Conservation (phyloP, 2,329 filamentous ascomycete species). For the Paecilomyces dactylethromorphus region DNA sequence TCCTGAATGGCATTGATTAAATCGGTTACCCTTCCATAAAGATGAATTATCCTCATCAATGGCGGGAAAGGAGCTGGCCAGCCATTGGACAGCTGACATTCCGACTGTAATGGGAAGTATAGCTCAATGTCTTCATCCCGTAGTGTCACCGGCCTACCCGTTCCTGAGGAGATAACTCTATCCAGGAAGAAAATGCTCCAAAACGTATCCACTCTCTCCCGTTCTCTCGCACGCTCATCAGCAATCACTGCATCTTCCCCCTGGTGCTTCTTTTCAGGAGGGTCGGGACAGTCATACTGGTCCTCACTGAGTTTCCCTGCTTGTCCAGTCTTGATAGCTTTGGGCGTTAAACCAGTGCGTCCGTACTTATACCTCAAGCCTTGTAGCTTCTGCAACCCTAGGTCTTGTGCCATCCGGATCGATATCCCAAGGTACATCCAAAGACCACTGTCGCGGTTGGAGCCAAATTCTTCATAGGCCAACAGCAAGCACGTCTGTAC, state of each 20-base stretch:
- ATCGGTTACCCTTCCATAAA: conserved; percentile 80
- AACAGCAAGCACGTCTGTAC: conserved; percentile 78
- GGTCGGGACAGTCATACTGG: conserved; percentile 37
- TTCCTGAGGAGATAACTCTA: conserved; percentile 79
- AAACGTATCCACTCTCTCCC: conserved; percentile 79
- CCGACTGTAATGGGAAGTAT: conserved; percentile 55
- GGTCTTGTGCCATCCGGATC: conserved; percentile 73
- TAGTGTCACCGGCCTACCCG: conserved; percentile 74
- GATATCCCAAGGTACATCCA: conserved; percentile 92
- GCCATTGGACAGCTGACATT: conserved; percentile 48
- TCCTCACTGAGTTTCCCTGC: conserved; percentile 38
- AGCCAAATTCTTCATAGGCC: conserved; percentile 84
- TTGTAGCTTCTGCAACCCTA: conserved; percentile 75
- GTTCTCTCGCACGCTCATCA: conserved; percentile 61
- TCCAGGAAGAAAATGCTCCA: conserved; percentile 89
- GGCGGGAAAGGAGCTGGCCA: conserved; percentile 76
- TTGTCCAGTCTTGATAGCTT: conserved; percentile 43
- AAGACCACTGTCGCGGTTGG: conserved; percentile 78
- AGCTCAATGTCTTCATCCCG: conserved; percentile 81
- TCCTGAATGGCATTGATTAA: conserved; percentile 74
- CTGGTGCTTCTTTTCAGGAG: conserved; percentile 14
- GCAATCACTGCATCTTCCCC: conserved; percentile 37
- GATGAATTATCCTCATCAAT: conserved; percentile 74
- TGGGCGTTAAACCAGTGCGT: conserved; percentile 50
- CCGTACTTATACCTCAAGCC: conserved; percentile 58